Conservation (phyloP, 1,284 basidiomycete genomes). For the Cryptococcus floricola region DNA sequence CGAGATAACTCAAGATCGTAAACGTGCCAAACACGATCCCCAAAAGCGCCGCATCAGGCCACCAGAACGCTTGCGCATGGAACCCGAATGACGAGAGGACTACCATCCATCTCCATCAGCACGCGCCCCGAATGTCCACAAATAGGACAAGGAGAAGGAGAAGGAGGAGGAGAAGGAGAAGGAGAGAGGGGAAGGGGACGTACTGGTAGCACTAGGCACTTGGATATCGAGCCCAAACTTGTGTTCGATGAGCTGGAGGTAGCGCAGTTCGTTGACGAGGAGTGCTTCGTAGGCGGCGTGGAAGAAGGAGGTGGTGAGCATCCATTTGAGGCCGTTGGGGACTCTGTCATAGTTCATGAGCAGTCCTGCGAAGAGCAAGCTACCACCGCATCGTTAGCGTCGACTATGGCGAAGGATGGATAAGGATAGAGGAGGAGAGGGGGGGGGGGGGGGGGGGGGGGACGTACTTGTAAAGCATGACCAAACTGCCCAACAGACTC, state of each 20-base stretch:
- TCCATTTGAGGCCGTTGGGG: slow-evolving; percentile 67
- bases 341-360: slow-evolving; percentile 90
- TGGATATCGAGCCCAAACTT: slow-evolving; percentile 91
- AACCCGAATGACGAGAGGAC: slow-evolving; percentile 83
- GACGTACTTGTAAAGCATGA: slow-evolving; percentile 97
- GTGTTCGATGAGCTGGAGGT: slow-evolving; percentile 81
- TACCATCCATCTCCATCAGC: slow-evolving; percentile 11
- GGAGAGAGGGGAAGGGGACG: slow-evolving; percentile 8
- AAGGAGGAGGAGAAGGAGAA: too few relatives aligned
- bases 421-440: too few relatives aligned
- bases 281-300: slow-evolving; percentile 97
- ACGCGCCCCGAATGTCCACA: background rate
- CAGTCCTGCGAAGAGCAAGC: slow-evolving; percentile 89
- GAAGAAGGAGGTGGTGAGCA: slow-evolving; percentile 92
- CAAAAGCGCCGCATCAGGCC: slow-evolving; percentile 80
- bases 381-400: slow-evolving; percentile 38
- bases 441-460: background rate
- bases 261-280: slow-evolving; percentile 90
- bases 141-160: too few relatives aligned
- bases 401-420: too few relatives aligned
- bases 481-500: slow-evolving; percentile 84
- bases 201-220: slow-evolving; percentile 81
- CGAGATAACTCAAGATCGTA: slow-evolving; percentile 69
- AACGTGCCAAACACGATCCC: slow-evolving; percentile 77
- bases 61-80: slow-evolving; percentile 88